Base-by-base conservation (phyloP, 1,284 basidiomycete species). In the Violaceomyces palustris region DNA sequence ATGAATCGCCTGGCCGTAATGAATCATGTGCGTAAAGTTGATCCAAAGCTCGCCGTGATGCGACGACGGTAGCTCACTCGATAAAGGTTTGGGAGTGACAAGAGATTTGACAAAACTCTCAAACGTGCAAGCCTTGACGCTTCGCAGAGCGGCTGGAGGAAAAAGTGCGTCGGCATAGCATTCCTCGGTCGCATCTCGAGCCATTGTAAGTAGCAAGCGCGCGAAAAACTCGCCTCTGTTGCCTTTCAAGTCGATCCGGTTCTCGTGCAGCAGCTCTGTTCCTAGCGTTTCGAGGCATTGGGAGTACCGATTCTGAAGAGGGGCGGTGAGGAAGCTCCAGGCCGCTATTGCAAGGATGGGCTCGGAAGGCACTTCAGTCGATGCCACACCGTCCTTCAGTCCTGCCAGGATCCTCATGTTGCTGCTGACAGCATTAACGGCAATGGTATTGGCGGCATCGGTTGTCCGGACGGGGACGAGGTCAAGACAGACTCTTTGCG, bases 271-370 rank as follows among this genome's bases (percentile, higher is more conserved):
- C 18, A 46, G 33, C 8, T 14, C 23, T 33, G 19, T 2, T 11
- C 4, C n/a, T 44, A 42, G 6, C n/a, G 6, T 40, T 6, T 35
- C 23, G 4, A 50, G 37, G 8, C 43, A 28, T 8, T 3, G 8
- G 15, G 17, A 22, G 17, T 50, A 50, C 12, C 0, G 2, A 14
- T 17, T 8, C 8, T 10, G 21, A 6, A 9, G 10, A 14, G 6
- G n/a, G 8, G 14, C 25, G 14, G 11, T 10, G 26, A 42, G 31
- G 35, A 39, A 9, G 4, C 28, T 23, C 15, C 28, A 27, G 0
- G 49, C 49, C 7, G 49, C 49, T 15, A 50, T 26, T 11, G 49
- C 49, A 11, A 50, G 39, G 2, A 35, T 36, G 1, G 49, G 49
- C 14, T 50, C 49, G 0, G 42, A 45, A 15, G 35, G 42, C 18